Percentiles rank a stretch among this genome's conserved stretches.
Conservation (phyloP, 768 basidiomycete genomes). For the Russula emetica region DNA sequence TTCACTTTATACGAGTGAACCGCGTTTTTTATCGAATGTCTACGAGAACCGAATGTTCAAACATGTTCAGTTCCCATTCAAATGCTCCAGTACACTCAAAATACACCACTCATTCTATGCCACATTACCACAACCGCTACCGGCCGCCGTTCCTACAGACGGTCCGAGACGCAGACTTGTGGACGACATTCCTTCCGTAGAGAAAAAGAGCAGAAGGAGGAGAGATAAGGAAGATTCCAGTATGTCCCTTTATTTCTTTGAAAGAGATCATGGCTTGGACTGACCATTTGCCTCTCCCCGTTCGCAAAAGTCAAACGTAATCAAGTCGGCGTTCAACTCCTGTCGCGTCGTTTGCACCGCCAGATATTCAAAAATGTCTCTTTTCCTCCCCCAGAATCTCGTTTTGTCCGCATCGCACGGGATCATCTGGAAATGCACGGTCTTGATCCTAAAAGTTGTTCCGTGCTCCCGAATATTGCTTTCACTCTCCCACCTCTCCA, state of each 20-base stretch:
- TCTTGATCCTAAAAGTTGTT: conserved; percentile 74
- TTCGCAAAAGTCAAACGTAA: conserved; percentile 59
- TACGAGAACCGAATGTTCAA: conserved; percentile 23
- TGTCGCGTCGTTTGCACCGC: conserved; percentile 71
- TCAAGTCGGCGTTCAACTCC: conserved; percentile 88
- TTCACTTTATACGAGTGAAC: neutral
- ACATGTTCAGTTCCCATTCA: conserved; percentile 10
- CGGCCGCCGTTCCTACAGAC: conserved; percentile 12
- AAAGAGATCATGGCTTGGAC: neutral
- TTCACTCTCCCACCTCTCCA: conserved; percentile 84
- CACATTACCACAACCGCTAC: neutral
- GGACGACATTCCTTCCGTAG: neutral
- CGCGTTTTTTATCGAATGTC: conserved; percentile 16
- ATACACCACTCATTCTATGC: neutral
- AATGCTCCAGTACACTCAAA: neutral
- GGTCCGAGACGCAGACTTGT: neutral
- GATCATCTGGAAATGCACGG: conserved; percentile 79
- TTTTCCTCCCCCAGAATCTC: conserved; percentile 55
- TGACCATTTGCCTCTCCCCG: neutral
- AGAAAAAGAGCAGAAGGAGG: conserved; percentile 11
- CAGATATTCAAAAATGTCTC: conserved; percentile 75
- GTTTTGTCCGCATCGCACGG: conserved; percentile 69
- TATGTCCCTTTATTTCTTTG: neutral
- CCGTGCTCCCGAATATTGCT: conserved; percentile 68
- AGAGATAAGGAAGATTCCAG: neutral